phyloP scores from a whole-genome alignment of 2,329 filamentous ascomycete genomes.

The Alternaria rosae region DNA sequence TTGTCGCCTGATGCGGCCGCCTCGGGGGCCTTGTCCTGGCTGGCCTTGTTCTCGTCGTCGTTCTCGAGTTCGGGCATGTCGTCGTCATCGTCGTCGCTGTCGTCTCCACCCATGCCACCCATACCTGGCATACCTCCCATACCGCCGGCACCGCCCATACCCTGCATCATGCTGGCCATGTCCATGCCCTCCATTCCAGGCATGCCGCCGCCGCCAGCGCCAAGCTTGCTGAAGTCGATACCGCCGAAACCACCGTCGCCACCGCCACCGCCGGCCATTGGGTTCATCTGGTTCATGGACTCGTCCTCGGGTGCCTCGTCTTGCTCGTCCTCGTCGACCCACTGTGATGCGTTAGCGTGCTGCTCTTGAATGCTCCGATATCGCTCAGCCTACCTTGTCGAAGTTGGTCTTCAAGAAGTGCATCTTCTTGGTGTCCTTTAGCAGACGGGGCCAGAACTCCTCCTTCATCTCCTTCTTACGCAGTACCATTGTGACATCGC shows the following conservation, averaged over 20 bases:
- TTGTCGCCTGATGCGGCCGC: conserved; percentile 43
- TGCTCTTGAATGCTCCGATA: background rate
- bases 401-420: conserved; percentile 99
- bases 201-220: conserved; percentile 57
- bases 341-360: conserved; percentile 59
- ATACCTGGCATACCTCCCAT: conserved; percentile 29
- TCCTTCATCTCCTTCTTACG: conserved; percentile 96
- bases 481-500: conserved; percentile 88
- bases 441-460: conserved; percentile 93
- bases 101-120: conserved; percentile 40
- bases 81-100: conserved; percentile 65
- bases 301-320: conserved; percentile 84
- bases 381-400: conserved; percentile 74
- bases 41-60: conserved; percentile 38
- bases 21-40: conserved; percentile 23
- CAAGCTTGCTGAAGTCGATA: conserved; percentile 93
- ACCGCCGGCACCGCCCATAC: conserved; percentile 39
- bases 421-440: conserved; percentile 87
- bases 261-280: conserved; percentile 58
- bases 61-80: conserved; percentile 77
- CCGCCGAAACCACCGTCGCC: conserved; percentile 77
- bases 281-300: conserved; percentile 60
- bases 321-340: conserved; percentile 99
- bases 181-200: conserved; percentile 47
- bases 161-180: conserved; percentile 42